Percentiles rank a stretch among this genome's conserved stretches.
Conservation (phyloP, 805 yeast species). For the Ogataea degrootiae region DNA sequence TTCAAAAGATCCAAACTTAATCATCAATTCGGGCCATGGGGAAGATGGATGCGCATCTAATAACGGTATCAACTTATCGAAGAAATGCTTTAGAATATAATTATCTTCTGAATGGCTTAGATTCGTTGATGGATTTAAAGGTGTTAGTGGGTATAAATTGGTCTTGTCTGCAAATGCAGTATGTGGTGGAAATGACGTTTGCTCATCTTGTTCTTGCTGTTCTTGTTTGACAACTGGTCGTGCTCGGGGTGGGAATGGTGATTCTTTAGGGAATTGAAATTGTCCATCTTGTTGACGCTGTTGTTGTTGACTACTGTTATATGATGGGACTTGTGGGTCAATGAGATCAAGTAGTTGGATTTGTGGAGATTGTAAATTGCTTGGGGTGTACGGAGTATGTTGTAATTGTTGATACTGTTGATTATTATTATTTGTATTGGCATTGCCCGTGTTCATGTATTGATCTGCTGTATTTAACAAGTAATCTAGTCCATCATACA, state of each 20-base stretch:
- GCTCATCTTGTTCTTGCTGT: background rate
- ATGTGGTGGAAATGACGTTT: background rate
- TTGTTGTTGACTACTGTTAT: no score
- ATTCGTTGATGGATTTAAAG: background rate
- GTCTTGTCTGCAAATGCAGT: slow-evolving; percentile 1
- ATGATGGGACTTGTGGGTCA: background rate
- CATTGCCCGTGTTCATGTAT: slow-evolving; percentile 1
- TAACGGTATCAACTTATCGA: slow-evolving; percentile 46
- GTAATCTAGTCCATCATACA: slow-evolving; percentile 29
- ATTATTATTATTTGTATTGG: slow-evolving; percentile 4
- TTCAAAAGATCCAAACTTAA: slow-evolving; percentile 53
- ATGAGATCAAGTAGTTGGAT: slow-evolving; percentile 5
- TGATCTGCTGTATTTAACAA: slow-evolving; percentile 21
- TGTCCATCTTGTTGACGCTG: no score
- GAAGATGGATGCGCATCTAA: slow-evolving; percentile 57
- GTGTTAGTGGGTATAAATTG: slow-evolving; percentile 4
- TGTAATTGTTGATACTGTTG: slow-evolving; percentile 14
- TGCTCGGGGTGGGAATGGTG: no score
- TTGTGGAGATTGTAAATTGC: slow-evolving; percentile 5
- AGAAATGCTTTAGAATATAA: slow-evolving; percentile 51
- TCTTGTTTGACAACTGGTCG: no score
- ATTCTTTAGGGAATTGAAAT: no score
- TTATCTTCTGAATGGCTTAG: slow-evolving; percentile 43
- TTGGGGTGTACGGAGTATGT: slow-evolving; percentile 10
- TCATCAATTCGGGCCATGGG: slow-evolving; percentile 58